Conservation (phyloP, 306 rosid genomes). For the Leucaena leucocephala region DNA sequence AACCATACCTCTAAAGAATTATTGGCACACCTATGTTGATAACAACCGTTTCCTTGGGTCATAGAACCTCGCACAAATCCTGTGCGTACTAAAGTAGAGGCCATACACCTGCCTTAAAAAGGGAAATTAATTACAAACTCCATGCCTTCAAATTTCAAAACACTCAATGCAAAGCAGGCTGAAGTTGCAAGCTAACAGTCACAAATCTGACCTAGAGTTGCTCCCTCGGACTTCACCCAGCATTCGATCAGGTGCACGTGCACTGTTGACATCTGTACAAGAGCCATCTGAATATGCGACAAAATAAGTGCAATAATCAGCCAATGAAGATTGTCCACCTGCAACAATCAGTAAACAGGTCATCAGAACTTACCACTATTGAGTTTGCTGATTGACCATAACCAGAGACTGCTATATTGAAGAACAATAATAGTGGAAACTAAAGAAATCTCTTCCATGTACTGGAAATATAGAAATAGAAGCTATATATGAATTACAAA, state of each 20-base stretch:
- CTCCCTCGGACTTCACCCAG: slow-evolving; percentile 95
- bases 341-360: slow-evolving; percentile 35
- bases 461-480: slow-evolving; percentile 18
- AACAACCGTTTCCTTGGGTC: slow-evolving; percentile 97
- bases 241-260: slow-evolving; percentile 97
- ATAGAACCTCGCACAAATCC: slow-evolving; percentile 89
- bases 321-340: slow-evolving; percentile 99
- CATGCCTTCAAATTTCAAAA: slow-evolving; percentile 12
- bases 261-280: slow-evolving; percentile 89
- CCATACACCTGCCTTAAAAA: slow-evolving; percentile 77
- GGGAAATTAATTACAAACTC: slow-evolving; percentile 40
- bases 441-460: neutral
- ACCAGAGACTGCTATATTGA: neutral
- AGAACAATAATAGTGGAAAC: slow-evolving; percentile 20
- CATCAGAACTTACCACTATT: slow-evolving; percentile 26
- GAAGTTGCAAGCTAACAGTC: slow-evolving; percentile 20
- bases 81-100: slow-evolving; percentile 90
- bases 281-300: slow-evolving; percentile 99
- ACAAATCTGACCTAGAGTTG: slow-evolving; percentile 75
- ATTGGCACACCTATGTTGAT: slow-evolving; percentile 85
- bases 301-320: slow-evolving; percentile 98
- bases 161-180: slow-evolving; percentile 2
- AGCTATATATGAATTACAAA: slow-evolving; percentile 25
- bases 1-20: slow-evolving; percentile 74
- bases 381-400: neutral